Percentiles rank a stretch among this genome's conserved stretches.
These are phyloP conservation scores for Phylloporus scabripes DNA, from an alignment of 768 basidiomycete species.

Conservation along the genomic window DNA sequence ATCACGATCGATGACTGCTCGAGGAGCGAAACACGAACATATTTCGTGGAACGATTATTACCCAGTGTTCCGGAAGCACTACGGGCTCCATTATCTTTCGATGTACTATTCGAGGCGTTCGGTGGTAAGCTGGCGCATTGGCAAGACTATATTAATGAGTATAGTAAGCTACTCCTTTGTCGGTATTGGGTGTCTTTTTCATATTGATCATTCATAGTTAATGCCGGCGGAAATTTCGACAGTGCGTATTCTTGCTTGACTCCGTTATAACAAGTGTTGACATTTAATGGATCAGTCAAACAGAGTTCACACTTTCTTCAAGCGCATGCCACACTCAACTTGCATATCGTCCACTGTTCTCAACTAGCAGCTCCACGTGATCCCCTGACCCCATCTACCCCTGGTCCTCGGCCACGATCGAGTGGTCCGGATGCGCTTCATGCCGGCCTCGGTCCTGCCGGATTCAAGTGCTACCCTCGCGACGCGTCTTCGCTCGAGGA, in stretches of 20 bases:
- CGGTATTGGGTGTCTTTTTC: neutral
- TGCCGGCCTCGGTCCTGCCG: constrained; percentile 53
- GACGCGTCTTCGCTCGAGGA: constrained; percentile 34
- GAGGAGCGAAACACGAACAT: constrained; percentile 62
- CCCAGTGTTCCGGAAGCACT: constrained; percentile 67
- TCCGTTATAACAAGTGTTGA: constrained; percentile 2
- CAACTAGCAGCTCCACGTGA: constrained; percentile 44
- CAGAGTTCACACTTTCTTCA: constrained; percentile 82
- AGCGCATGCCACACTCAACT: constrained; percentile 75
- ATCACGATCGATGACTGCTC: constrained; percentile 78
- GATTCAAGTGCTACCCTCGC: constrained; percentile 52
- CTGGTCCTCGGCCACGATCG: constrained; percentile 31
- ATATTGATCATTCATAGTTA: constrained; percentile 43
- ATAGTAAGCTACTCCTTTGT: constrained; percentile 36
- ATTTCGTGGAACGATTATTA: constrained; percentile 58
- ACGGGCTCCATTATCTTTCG: constrained; percentile 55
- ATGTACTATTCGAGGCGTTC: constrained; percentile 69
- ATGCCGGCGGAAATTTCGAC: constrained; percentile 65
- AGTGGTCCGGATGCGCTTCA: constrained; percentile 47
- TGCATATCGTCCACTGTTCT: constrained; percentile 83
- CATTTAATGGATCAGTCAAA: constrained; percentile 44
- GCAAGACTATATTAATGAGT: constrained; percentile 75
- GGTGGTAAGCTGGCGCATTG: constrained; percentile 83
- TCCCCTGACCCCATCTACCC: constrained; percentile 28
- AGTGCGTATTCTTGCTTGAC: constrained; percentile 38